phyloP scores from a whole-genome alignment of 768 basidiomycete genomes.

The Tricholoma sp. region DNA sequence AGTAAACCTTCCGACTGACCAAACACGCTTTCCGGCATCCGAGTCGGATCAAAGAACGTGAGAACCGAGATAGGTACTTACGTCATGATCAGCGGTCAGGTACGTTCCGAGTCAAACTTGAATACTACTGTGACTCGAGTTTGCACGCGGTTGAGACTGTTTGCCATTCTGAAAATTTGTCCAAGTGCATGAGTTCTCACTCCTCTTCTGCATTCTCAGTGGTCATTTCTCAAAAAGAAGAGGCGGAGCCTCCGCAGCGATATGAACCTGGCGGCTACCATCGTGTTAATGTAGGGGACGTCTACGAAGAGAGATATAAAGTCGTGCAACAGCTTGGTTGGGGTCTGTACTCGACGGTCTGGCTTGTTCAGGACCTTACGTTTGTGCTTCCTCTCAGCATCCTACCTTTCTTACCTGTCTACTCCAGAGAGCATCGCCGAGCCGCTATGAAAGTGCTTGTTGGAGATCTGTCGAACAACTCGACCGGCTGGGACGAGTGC shows the following conservation, averaged over 20 bases:
- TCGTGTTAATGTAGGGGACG: slow-evolving; percentile 35
- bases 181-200: not conserved
- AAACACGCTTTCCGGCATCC: too few relatives aligned
- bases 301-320: slow-evolving; percentile 39
- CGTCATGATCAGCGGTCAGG: too few relatives aligned
- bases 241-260: not conserved
- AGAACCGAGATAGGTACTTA: too few relatives aligned
- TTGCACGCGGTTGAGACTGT: too few relatives aligned
- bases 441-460: slow-evolving; percentile 52
- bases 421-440: slow-evolving; percentile 29
- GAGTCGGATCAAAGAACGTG: too few relatives aligned
- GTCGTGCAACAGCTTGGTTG: slow-evolving; percentile 54
- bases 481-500: not conserved
- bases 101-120: too few relatives aligned
- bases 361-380: slow-evolving; percentile 31
- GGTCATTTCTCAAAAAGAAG: not conserved
- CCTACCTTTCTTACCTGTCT: not conserved
- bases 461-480: slow-evolving; percentile 31
- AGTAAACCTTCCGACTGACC: too few relatives aligned
- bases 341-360: slow-evolving; percentile 44
- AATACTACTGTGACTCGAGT: too few relatives aligned
- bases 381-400: not conserved
- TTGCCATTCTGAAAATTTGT: too few relatives aligned
- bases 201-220: not conserved
- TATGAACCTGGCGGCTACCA: slow-evolving; percentile 32